Base-by-base conservation (phyloP, 2,329 filamentous ascomycete species). In the Periglandula ipomoeae region DNA sequence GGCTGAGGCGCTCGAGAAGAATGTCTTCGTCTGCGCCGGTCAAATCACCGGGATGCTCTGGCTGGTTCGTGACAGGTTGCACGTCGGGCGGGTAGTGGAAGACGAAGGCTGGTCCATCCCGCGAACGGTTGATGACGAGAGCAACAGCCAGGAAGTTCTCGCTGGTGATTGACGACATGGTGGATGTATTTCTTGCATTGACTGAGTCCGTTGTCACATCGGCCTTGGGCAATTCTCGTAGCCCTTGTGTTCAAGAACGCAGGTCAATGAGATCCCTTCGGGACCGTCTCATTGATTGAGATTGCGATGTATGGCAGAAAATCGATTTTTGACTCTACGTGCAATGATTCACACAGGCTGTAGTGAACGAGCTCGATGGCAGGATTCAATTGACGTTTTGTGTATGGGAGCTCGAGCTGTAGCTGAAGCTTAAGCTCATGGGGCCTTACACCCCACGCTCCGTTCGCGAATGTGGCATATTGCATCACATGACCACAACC, bases 1-100 rank as follows among this genome's bases (percentile, higher is more conserved):
- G 67, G 1, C 69, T 63, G 27, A 73, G 65, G 32, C 72, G 69
- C 52, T 76, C 72, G 11, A 74, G 65, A 15, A 78, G 61, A 22
- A 69, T 63, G 53, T 81, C 78, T 46, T 81, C 77, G 22, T 76
- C 68, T 15, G 37, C 44, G 32, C 30, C 47, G 19, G n/a, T 20
- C 3, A 44, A 11, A 32, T 63, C 67, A 11, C 65, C 61, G 15
- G 63, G 53, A 15, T 26, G 39, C 23, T 59, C 61, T 5, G 63
- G 56, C n/a, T 64, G 62, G 24, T 66, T 64, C 15, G 65, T 55
- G 59, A 53, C 62, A 44, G 60, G 65, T 52, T 65, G 61, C 39
- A 79, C 72, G 42, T 70, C 64, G n/a, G 82, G 76, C n/a, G 89
- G 89, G 60, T 93, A 93, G 66, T 95, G 87, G 65, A 90, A 95